Percentiles rank a stretch among this genome's conserved stretches.
Conservation (phyloP, 306 rosid genomes). For the Carpinus fangiana region DNA sequence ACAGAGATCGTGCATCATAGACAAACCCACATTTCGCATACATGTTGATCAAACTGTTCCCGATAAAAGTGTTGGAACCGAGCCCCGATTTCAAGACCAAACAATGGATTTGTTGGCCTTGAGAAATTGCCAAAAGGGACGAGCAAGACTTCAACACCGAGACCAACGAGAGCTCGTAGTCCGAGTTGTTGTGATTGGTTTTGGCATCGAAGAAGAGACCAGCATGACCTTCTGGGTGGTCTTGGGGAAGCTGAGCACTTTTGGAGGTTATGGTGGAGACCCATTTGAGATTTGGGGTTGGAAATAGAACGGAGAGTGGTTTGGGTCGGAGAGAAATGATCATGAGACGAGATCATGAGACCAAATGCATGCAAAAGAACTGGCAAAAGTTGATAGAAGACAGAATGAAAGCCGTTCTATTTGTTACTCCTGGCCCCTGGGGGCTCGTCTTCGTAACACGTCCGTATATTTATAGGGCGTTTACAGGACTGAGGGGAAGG, state of each 20-base stretch:
- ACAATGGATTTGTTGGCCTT: slow-evolving; percentile 73
- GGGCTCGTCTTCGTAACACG: too few species aligned
- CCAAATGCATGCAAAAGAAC: background rate
- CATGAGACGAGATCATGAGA: slow-evolving; percentile 47
- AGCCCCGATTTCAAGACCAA: slow-evolving; percentile 63
- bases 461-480: too few species aligned
- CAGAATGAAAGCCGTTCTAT: too few species aligned
- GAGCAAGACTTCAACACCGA: slow-evolving; percentile 73
- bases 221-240: slow-evolving; percentile 40
- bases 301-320: slow-evolving; percentile 16
- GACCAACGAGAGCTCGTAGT: slow-evolving; percentile 61
- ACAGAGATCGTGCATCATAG: slow-evolving; percentile 47
- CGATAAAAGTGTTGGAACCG: slow-evolving; percentile 52
- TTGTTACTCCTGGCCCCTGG: too few species aligned
- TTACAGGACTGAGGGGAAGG: too few species aligned
- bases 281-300: slow-evolving; percentile 41
- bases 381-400: background rate
- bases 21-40: slow-evolving; percentile 65
- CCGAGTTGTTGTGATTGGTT: slow-evolving; percentile 26
- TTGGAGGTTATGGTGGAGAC: slow-evolving; percentile 41
- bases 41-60: slow-evolving; percentile 74
- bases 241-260: slow-evolving; percentile 29
- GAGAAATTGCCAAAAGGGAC: slow-evolving; percentile 41
- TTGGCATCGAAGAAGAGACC: slow-evolving; percentile 47
- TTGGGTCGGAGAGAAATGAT: slow-evolving; percentile 43